Base-by-base conservation (phyloP, 1,284 basidiomycete genomes). In the Wolfiporia cocos region DNA sequence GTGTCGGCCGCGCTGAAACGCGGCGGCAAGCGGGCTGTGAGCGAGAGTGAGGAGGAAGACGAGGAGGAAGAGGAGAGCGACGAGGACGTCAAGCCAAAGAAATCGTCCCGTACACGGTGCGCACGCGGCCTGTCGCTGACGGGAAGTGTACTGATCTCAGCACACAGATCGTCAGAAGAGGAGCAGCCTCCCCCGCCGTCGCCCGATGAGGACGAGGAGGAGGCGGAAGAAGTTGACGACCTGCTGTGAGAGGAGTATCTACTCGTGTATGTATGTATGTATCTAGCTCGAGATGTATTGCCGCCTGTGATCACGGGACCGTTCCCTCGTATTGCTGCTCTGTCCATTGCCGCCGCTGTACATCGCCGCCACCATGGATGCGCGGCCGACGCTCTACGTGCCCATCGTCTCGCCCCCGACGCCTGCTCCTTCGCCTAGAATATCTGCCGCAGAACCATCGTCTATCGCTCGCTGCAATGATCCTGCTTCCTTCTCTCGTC, bases 331-430 rank as follows among this genome's bases (percentile, higher is more conserved):
- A 14, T 28, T 14, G 26, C 26, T n/a, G 26, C 26, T 28, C 26
- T 28, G 26, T 28, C 26, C 26, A 7, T 28, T 14, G 9, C 14
- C 26, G 26, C 14, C 26, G 9, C 9, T 28, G 14, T 14, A 33
- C 14, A 18, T 12, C 18, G 17, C 17, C 29, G 42, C 35, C 40
- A 30, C 35, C 9, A 11, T 19, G 3, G 23, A 34, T 12, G 24
- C 48, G 5, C 22, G 47, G 14, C 38, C 48, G 14, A 49, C 54
- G 14, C 40, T 79, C 9, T 78, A 73, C 59, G 71, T 81, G 58
- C 78, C 80, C 31, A 67, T 79, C 31, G 65, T 70, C 33, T 74
- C 78, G 1, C 83, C 81, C 0, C 82, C 82, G 1, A 86, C 83
- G 0, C 82, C 82, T 9, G 78, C 79, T 6, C 80, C 82, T 1